Conservation (phyloP, 2,329 filamentous ascomycete genomes). For the Dothistroma septosporum region DNA sequence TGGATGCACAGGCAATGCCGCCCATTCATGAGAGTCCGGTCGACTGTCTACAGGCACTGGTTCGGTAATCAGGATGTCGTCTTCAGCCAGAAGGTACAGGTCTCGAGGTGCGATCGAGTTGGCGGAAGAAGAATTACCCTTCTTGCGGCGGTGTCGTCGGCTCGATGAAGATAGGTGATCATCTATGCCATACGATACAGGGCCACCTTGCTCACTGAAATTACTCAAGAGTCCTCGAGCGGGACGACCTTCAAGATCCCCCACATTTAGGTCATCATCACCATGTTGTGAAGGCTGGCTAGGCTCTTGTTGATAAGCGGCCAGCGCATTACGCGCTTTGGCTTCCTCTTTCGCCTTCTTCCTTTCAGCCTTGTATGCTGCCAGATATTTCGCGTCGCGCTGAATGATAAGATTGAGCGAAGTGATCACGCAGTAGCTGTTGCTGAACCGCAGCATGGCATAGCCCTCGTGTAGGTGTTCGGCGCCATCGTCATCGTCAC, state of each 20-base stretch:
- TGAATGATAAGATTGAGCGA: conserved; percentile 69
- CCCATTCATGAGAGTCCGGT: conserved; percentile 34
- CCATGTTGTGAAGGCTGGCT: conserved; percentile 28
- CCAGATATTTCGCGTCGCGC: conserved; percentile 49
- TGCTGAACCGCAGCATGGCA: conserved; percentile 66
- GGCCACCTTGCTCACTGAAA: conserved; percentile 33
- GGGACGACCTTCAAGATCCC: conserved; percentile 29
- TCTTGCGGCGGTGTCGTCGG: conserved; percentile 8
- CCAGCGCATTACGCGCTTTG: conserved; percentile 20
- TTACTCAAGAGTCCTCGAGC: conserved; percentile 28
- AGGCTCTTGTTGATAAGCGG: conserved; percentile 28
- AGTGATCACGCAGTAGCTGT: conserved; percentile 75
- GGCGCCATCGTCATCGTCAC: conserved; percentile 10
- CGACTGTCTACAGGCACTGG: conserved; percentile 36
- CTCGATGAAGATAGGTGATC: conserved; percentile 41
- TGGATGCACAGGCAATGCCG: conserved; percentile 63
- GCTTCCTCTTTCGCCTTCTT: conserved; percentile 12
- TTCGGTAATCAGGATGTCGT: conserved; percentile 15
- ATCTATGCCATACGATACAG: conserved; percentile 44
- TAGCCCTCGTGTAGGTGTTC: conserved; percentile 43
- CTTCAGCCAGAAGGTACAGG: conserved; percentile 17
- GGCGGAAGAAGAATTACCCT: conserved; percentile 46
- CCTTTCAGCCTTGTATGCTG: conserved; percentile 19
- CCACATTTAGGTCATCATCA: conserved; percentile 23
- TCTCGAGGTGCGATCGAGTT: conserved; percentile 41